Base-by-base conservation (phyloP, 1,284 basidiomycete species). In the Trichosporon coremiiforme region DNA sequence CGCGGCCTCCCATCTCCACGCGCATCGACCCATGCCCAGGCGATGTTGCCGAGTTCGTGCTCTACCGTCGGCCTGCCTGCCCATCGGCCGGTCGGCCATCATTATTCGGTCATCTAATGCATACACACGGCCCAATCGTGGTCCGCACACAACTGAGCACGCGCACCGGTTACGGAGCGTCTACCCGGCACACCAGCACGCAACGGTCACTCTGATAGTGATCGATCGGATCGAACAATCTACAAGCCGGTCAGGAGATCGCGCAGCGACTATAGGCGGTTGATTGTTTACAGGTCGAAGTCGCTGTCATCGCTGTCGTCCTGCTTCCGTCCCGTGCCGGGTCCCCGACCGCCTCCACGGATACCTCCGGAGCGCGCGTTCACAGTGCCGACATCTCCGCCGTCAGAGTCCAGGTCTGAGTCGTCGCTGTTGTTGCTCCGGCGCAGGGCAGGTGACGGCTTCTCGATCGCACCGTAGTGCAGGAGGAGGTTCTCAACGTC, bases 401-500 rank as follows among this genome's bases (percentile, higher is more conserved):
- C 74, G 35, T 76, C 76, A 5, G 78, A 75, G 35, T 79, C 79
- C 22, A 70, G 50, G n/a, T 74, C 73, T 5, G 70, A 74, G 57
- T 74, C 70, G 17, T 71, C 72, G 4, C 67, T 63, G 38, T 67
- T 55, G 15, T 25, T 15, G 50, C 71, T 66, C 38, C 45, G 65
- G 29, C 75, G 66, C 31, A 80, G 68, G 13, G 75, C 72, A 1
- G 76, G 67, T 4, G 78, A 79, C n/a, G 79, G 81, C 65, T 77
- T 79, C 41, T 79, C 77, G n/a, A 82, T 65, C 0, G 82, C 80
- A 31, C 70, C 64, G 73, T 78, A 79, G 22, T 77, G 76, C 6
- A 83, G 68, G 10, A 84, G 68, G 25, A 83, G 71, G 2, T 73
- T 71, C 72, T 84, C 83, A 41, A 84, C 75, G 50, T 84, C 82